A percentile compares a stretch with the other conserved stretches of the same genome.
phyloP scores from a whole-genome alignment of 768 basidiomycete genomes.

The Kockovaella imperatae region DNA sequence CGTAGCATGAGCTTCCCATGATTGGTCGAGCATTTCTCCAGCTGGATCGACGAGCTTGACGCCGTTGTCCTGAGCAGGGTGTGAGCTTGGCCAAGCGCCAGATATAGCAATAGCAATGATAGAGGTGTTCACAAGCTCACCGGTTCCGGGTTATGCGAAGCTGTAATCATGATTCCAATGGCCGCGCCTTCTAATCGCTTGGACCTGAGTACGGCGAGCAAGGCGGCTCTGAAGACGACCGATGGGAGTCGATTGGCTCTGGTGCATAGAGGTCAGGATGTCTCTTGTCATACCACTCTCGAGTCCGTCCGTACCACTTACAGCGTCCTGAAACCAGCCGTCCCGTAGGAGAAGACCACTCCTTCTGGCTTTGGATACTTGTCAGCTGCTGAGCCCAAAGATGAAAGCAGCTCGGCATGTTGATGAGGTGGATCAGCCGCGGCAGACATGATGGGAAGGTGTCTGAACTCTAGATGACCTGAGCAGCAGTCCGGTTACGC shows the following conservation, averaged over 20 bases:
- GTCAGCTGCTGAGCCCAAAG: conserved; percentile 31
- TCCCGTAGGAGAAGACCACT: conserved; percentile 76
- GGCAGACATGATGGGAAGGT: conserved; percentile 11
- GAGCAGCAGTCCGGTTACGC: too few species aligned
- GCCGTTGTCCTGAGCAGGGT: conserved; percentile 98
- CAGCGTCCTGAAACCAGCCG: conserved; percentile 88
- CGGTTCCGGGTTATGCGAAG: conserved; percentile 97
- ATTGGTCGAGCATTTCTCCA: conserved; percentile 91
- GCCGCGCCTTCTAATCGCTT: conserved; percentile 83
- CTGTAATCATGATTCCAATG: conserved; percentile 98
- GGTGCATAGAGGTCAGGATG: not conserved
- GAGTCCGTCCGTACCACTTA: too few species aligned
- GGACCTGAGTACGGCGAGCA: conserved; percentile 82
- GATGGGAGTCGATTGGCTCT: conserved; percentile 56
- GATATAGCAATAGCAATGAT: not conserved
- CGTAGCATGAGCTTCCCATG: conserved; percentile 88
- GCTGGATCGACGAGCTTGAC: conserved; percentile 96
- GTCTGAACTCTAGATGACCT: too few species aligned
- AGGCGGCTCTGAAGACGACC: conserved; percentile 86
- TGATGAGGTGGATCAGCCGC: conserved; percentile 24
- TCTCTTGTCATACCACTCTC: not conserved
- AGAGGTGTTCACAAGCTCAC: conserved; percentile 49
- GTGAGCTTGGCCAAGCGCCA: not conserved
- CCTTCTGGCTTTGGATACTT: conserved; percentile 62
- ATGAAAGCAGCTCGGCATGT: conserved; percentile 20